Evolutionary conservation across 2,329 filamentous ascomycete genomes (phyloP).

Genomic region (Aspergillus novofumigatus): DNA sequence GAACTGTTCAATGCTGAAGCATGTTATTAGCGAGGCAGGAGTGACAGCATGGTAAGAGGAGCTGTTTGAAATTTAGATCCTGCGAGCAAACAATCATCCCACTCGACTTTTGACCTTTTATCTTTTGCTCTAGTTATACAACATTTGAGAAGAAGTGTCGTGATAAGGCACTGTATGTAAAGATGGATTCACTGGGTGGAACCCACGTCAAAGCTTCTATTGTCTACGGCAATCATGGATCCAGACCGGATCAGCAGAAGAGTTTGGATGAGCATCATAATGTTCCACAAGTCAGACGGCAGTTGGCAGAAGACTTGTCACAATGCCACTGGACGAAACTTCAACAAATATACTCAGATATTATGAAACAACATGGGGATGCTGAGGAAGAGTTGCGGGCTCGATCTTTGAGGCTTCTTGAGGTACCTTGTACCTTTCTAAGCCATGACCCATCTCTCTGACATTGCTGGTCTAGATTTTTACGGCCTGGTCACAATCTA

Average conservation of each 20-base stretch:
- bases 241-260: neutral
- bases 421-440: conserved; percentile 42
- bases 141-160: neutral
- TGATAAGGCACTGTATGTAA: neutral
- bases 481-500: conserved; percentile 70
- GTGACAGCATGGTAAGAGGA: neutral
- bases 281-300: conserved; percentile 16
- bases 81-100: neutral
- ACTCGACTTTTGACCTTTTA: neutral
- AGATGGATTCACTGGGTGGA: neutral
- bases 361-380: conserved; percentile 58
- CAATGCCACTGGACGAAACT: conserved; percentile 76
- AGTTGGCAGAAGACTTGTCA: conserved; percentile 49
- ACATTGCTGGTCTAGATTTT: conserved; percentile 60
- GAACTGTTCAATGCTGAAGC: neutral
- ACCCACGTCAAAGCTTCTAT: neutral
- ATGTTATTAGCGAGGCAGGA: neutral
- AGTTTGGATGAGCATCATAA: neutral
- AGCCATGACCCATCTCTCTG: conserved; percentile 1
- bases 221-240: neutral
- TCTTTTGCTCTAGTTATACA: neutral
- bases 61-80: neutral
- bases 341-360: conserved; percentile 62
- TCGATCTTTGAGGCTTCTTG: conserved; percentile 64
- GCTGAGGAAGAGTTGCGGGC: conserved; percentile 63